Evolutionary conservation across 192 early-diverging fungal genomes (phyloP).

Genomic region (Geranomyces variabilis): DNA sequence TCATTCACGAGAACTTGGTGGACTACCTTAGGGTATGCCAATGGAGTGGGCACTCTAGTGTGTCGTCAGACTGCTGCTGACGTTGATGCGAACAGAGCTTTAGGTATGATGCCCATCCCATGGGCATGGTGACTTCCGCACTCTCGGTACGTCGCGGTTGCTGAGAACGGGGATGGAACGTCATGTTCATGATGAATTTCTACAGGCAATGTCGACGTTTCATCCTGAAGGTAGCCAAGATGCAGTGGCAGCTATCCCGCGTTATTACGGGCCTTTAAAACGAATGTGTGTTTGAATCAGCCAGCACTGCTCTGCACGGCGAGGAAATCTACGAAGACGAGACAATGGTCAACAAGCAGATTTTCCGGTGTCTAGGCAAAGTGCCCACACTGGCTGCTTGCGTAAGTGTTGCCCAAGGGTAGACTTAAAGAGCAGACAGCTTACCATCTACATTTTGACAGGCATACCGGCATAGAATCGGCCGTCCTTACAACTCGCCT

Average conservation of each 20-base stretch:
- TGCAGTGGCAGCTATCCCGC: not conserved
- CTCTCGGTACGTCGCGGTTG: not conserved
- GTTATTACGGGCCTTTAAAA: not conserved
- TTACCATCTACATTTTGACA: not conserved
- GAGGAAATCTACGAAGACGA: slow-evolving; percentile 49
- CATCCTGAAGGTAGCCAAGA: slow-evolving; percentile 57
- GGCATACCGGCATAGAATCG: slow-evolving; percentile 62
- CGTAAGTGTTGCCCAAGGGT: too few relatives aligned
- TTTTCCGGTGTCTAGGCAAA: slow-evolving; percentile 69
- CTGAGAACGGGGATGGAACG: too few relatives aligned
- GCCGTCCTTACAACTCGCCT: slow-evolving; percentile 56
- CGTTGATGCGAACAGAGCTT: slow-evolving; percentile 51
- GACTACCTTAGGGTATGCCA: slow-evolving; percentile 50
- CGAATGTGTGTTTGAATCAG: not conserved
- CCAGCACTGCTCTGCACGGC: slow-evolving; percentile 63
- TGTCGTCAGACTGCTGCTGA: slow-evolving; percentile 47
- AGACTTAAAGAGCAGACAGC: too few relatives aligned
- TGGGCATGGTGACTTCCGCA: slow-evolving; percentile 35
- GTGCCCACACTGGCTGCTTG: slow-evolving; percentile 70
- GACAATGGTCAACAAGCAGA: slow-evolving; percentile 66
- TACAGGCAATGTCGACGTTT: slow-evolving; percentile 68
- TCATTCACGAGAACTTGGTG: slow-evolving; percentile 62
- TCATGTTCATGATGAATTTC: slow-evolving; percentile 7
- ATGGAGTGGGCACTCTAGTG: not conserved
- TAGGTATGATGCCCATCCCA: slow-evolving; percentile 68